Evolutionary conservation across 2,329 filamentous ascomycete species (phyloP).

Genomic region (Didymella segeticola): DNA sequence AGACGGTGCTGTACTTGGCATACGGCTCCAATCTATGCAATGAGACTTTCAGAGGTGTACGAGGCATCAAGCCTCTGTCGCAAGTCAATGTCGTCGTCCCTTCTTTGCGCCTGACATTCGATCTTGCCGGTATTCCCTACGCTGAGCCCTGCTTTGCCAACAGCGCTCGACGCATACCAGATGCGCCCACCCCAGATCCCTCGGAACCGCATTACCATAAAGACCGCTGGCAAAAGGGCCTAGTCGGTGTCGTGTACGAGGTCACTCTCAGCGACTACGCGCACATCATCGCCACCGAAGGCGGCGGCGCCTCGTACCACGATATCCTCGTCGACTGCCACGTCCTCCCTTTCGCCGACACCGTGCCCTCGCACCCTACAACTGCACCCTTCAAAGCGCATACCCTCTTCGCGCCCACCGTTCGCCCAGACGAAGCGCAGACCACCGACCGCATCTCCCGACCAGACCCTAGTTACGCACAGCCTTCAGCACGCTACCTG

Average conservation of each 20-base stretch:
- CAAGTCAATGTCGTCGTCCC: conserved; percentile 84
- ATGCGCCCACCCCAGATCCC: conserved; percentile 39
- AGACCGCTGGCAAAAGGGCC: conserved; percentile 76
- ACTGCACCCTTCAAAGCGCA: conserved; percentile 77
- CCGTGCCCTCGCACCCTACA: conserved; percentile 69
- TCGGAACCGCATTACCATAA: conserved; percentile 55
- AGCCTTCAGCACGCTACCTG: conserved; percentile 84
- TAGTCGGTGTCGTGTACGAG: conserved; percentile 95
- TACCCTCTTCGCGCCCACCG: conserved; percentile 75
- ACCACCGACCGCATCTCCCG: conserved; percentile 59
- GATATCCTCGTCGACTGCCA: conserved; percentile 83
- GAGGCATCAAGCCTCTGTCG: conserved; percentile 82
- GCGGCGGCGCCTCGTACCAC: conserved; percentile 82
- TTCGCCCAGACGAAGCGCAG: conserved; percentile 24
- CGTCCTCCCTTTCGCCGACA: conserved; percentile 64
- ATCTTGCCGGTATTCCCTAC: conserved; percentile 86
- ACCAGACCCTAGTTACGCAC: conserved; percentile 74
- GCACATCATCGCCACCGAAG: conserved; percentile 88
- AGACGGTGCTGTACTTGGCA: conserved; percentile 59
- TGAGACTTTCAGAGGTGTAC: conserved; percentile 77
- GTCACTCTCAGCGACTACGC: conserved; percentile 83
- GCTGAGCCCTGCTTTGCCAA: conserved; percentile 92
- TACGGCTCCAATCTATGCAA: conserved; percentile 90
- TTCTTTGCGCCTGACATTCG: conserved; percentile 78
- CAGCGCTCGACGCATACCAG: conserved; percentile 62